Conservation (phyloP, 2,329 filamentous ascomycete species). For the Rhynchosporium secalis region DNA sequence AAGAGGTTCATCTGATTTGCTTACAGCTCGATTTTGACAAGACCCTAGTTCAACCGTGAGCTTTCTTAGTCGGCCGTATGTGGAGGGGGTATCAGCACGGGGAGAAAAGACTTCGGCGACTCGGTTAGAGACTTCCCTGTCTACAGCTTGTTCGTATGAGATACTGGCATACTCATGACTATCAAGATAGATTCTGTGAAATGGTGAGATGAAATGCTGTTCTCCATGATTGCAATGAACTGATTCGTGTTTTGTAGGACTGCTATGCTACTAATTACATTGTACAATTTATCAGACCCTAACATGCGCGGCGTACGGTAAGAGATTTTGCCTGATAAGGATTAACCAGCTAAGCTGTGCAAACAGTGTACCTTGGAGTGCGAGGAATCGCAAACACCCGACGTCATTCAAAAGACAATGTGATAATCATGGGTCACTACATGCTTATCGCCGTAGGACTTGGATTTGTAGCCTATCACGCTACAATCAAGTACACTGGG, state of each 20-base stretch:
- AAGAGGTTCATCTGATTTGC: background rate
- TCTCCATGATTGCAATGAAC: background rate
- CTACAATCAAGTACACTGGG: constrained; percentile 19
- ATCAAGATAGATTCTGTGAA: constrained; percentile 21
- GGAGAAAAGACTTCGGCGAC: constrained; percentile 18
- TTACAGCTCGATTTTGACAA: too few species aligned
- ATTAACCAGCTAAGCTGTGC: background rate
- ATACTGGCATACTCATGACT: background rate
- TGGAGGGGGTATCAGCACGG: constrained; percentile 21
- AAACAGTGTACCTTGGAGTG: constrained; percentile 20
- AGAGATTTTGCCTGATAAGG: constrained; percentile 3
- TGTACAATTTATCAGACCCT: constrained; percentile 53
- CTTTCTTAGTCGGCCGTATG: constrained; percentile 21
- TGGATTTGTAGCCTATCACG: constrained; percentile 20
- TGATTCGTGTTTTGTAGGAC: constrained; percentile 42
- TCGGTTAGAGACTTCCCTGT: background rate
- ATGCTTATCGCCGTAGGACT: constrained; percentile 18
- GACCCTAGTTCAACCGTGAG: constrained; percentile 1
- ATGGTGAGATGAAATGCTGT: constrained; percentile 6
- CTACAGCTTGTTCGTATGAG: background rate
- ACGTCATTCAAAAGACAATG: constrained; percentile 11
- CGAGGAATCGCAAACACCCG: constrained; percentile 17
- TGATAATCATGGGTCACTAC: constrained; percentile 15
- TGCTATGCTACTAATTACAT: constrained; percentile 51
- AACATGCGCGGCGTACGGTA: constrained; percentile 50